Percentiles rank a stretch among this genome's conserved stretches.
Conservation (phyloP, 139 green algal genomes). For the Trebouxia sp. region DNA sequence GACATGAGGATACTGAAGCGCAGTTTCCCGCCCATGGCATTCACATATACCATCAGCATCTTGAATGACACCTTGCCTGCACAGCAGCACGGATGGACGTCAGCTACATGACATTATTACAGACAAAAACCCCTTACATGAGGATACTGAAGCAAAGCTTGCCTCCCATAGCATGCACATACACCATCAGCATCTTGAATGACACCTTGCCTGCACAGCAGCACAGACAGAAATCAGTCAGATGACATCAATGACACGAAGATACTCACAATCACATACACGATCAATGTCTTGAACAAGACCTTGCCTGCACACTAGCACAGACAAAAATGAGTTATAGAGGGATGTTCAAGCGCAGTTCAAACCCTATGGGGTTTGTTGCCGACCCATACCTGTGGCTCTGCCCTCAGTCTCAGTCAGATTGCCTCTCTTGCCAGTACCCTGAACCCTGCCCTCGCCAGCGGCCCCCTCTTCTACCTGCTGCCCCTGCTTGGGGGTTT, state of each 20-base stretch:
- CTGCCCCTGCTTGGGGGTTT: slow-evolving; percentile 15
- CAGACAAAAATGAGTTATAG: not conserved
- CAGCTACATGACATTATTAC: not conserved
- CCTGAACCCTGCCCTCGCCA: not conserved
- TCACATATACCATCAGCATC: slow-evolving; percentile 55
- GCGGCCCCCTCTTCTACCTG: not conserved
- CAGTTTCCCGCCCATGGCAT: slow-evolving; percentile 49
- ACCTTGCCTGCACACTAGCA: slow-evolving; percentile 39
- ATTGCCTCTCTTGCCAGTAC: slow-evolving; percentile 12
- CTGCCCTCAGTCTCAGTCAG: slow-evolving; percentile 31
- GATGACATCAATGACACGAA: slow-evolving; percentile 36
- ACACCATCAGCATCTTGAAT: slow-evolving; percentile 44
- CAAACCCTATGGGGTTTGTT: not conserved
- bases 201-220: slow-evolving; percentile 47
- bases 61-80: slow-evolving; percentile 46
- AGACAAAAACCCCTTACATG: slow-evolving; percentile 26
- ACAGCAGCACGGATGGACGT: not conserved
- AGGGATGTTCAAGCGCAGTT: not conserved
- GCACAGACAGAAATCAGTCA: not conserved
- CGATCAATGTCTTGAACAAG: slow-evolving; percentile 43
- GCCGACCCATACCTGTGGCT: slow-evolving; percentile 13
- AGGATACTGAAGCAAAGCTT: slow-evolving; percentile 38
- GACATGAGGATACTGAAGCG: slow-evolving; percentile 44
- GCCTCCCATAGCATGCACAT: slow-evolving; percentile 60
- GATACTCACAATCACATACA: slow-evolving; percentile 50